Evolutionary conservation across 2,329 filamentous ascomycete species (phyloP).

Genomic region (Boeremia exigua): DNA sequence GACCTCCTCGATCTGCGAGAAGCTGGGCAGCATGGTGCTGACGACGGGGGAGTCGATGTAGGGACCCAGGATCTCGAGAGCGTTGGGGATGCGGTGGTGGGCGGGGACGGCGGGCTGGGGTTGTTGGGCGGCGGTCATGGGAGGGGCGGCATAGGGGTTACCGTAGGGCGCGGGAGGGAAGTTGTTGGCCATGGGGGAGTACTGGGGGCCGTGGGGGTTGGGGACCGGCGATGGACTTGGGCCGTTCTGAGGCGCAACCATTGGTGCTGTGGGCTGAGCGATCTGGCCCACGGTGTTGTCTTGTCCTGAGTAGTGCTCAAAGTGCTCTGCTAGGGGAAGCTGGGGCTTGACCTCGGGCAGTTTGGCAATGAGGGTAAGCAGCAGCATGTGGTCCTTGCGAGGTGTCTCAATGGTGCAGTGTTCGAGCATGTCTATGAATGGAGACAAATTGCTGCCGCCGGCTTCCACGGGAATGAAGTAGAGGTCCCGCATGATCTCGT

Average conservation of each 20-base stretch:
- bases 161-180: conserved; percentile 35
- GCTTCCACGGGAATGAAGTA: conserved; percentile 87
- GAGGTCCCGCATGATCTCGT: conserved; percentile 83
- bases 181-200: conserved; percentile 37
- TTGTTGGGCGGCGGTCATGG: conserved; percentile 12
- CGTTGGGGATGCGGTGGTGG: conserved; percentile 44
- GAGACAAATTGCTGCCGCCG: conserved; percentile 72
- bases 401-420: conserved; percentile 78
- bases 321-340: conserved; percentile 32
- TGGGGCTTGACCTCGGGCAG: conserved; percentile 44
- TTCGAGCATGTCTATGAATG: conserved; percentile 87
- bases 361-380: conserved; percentile 81
- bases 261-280: conserved; percentile 27
- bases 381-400: conserved; percentile 75
- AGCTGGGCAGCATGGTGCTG: conserved; percentile 43
- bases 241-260: conserved; percentile 19
- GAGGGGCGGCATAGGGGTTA: conserved; percentile 27
- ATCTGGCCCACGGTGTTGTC: conserved; percentile 21
- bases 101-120: conserved; percentile 20
- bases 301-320: conserved; percentile 29
- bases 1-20: conserved; percentile 43
- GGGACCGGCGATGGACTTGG: conserved; percentile 31
- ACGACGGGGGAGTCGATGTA: conserved; percentile 52
- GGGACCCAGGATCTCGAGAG: conserved; percentile 51
- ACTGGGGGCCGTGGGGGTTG: conserved; percentile 42